Percentiles rank a stretch among this genome's conserved stretches.
Conservation (phyloP, 352 stramenopile species). For the Albugo candida region DNA sequence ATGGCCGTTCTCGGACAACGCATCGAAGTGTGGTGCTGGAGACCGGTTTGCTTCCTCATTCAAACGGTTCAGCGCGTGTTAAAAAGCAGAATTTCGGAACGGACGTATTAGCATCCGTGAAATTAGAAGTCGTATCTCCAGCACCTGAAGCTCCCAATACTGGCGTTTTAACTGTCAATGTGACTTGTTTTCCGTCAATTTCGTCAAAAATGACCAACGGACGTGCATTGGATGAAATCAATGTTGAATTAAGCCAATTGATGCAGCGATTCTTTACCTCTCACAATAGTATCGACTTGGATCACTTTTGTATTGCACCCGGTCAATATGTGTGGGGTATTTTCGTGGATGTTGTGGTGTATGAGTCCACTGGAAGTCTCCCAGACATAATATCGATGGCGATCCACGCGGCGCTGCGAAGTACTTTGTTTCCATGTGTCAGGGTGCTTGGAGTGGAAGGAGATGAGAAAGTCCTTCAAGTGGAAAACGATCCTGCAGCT, state of each 20-base stretch:
- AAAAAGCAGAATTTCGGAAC: conserved; percentile 26
- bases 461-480: conserved; percentile 57
- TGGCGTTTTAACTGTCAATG: conserved; percentile 27
- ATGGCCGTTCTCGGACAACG: conserved; percentile 36
- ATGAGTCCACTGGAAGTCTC: conserved; percentile 57
- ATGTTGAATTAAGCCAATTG: conserved; percentile 57
- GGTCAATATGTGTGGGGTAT: conserved; percentile 56
- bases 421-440: conserved; percentile 58
- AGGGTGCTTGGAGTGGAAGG: conserved; percentile 45
- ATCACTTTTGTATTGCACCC: conserved; percentile 42
- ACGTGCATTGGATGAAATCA: conserved; percentile 48
- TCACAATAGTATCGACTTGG: conserved; percentile 20
- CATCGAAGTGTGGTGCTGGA: conserved; percentile 44
- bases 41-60: conserved; percentile 51
- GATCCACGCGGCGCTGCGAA: conserved; percentile 58
- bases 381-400: conserved; percentile 59
- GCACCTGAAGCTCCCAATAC: conserved; percentile 22
- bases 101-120: conserved; percentile 58
- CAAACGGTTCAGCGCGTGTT: conserved; percentile 52
- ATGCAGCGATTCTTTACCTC: conserved; percentile 24
- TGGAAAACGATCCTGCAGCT: conserved; percentile 43
- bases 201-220: conserved; percentile 42
- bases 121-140: conserved; percentile 41
- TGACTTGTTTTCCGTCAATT: conserved; percentile 51
- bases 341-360: conserved; percentile 57